These are phyloP conservation scores for Trametes sanguinea DNA, from an alignment of 768 basidiomycete species.

Conservation along the genomic window DNA sequence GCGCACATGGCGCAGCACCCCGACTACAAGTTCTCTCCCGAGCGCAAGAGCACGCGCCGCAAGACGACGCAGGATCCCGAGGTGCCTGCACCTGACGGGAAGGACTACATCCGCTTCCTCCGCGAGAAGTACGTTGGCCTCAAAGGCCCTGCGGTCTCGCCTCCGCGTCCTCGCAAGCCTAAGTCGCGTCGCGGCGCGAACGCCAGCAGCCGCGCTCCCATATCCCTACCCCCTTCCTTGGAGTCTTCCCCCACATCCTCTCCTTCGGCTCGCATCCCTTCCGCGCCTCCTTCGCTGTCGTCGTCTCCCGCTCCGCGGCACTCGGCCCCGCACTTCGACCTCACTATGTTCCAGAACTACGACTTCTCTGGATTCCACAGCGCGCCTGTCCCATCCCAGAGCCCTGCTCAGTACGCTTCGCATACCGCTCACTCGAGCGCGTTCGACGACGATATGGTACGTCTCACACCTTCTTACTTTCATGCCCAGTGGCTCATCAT, in stretches of 20 bases:
- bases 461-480: neutral
- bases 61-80: constrained; percentile 32
- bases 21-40: constrained; percentile 33
- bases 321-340: neutral
- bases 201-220: neutral
- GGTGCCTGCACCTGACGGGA: constrained; percentile 20
- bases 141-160: constrained; percentile 38
- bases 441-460: constrained; percentile 8
- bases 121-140: constrained; percentile 39
- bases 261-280: neutral
- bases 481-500: neutral
- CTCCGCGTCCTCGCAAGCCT: constrained; percentile 35
- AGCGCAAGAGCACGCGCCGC: constrained; percentile 30
- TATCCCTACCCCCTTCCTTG: constrained; percentile 4
- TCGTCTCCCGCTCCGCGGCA: neutral
- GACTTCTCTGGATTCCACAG: neutral
- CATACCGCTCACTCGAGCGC: neutral
- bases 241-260: constrained; percentile 1
- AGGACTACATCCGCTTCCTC: constrained; percentile 36
- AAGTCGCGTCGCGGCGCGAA: constrained; percentile 28
- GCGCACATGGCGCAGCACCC: constrained; percentile 35
- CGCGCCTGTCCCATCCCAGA: neutral
- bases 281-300: constrained; percentile 7
- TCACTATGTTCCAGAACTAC: neutral
- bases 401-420: neutral